Conservation (phyloP, 179 eudicot genomes). For the Gypsophila paniculata region DNA sequence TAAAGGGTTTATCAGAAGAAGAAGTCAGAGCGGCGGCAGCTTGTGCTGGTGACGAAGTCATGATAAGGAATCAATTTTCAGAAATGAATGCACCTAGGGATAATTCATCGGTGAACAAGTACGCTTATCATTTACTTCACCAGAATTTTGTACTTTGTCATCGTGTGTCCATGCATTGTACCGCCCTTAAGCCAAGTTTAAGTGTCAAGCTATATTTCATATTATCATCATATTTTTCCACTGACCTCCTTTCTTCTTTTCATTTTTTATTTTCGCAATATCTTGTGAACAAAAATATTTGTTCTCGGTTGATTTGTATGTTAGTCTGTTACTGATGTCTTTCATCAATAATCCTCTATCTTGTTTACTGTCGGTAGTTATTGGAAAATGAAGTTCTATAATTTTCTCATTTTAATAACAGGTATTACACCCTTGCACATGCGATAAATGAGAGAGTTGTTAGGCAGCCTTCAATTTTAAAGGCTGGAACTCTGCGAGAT, state of each 20-base stretch:
- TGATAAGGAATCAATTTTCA: conserved; percentile 88
- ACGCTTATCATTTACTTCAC: conserved; percentile 29
- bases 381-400: conserved; percentile 13
- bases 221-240: neutral
- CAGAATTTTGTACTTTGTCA: neutral
- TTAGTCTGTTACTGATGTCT: neutral
- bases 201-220: too few species aligned
- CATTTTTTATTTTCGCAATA: neutral
- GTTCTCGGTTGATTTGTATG: neutral
- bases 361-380: neutral
- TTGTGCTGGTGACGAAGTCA: conserved; percentile 96
- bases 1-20: conserved; percentile 92
- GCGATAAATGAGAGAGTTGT: conserved; percentile 91
- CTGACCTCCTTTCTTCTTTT: neutral
- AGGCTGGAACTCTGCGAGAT: conserved; percentile 89
- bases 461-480: conserved; percentile 88
- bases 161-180: neutral
- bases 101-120: conserved; percentile 85
- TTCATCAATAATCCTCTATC: conserved; percentile 4
- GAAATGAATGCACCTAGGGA: conserved; percentile 98
- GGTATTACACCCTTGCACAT: conserved; percentile 98
- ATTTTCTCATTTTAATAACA: conserved; percentile 31
- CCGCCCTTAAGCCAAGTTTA: neutral
- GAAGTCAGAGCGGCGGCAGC: conserved; percentile 94
- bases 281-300: neutral